A percentile compares a stretch with the other conserved stretches of the same genome.
Conservation (phyloP, 2,329 filamentous ascomycete species). For the Apiospora hydei region DNA sequence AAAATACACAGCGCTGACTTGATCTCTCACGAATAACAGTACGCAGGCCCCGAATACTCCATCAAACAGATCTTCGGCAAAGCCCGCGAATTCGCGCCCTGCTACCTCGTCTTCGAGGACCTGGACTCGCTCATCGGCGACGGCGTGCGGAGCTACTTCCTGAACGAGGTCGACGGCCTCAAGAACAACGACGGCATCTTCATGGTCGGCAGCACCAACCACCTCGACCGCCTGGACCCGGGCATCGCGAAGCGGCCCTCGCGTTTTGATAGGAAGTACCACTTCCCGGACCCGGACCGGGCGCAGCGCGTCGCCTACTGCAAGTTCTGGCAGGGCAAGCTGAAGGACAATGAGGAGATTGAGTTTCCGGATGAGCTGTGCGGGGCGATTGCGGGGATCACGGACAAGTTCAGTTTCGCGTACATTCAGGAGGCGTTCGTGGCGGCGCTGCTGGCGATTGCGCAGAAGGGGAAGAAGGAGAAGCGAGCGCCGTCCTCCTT, state of each 20-base stretch:
- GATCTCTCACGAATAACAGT: conserved; percentile 46
- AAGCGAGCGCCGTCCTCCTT: conserved; percentile 15
- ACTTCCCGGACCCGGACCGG: conserved; percentile 64
- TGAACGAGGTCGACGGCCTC: conserved; percentile 76
- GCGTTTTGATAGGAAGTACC: conserved; percentile 72
- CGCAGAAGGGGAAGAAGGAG: conserved; percentile 40
- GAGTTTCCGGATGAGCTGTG: conserved; percentile 68
- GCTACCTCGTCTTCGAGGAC: conserved; percentile 76
- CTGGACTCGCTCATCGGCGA: conserved; percentile 71
- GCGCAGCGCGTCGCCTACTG: conserved; percentile 66
- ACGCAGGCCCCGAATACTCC: conserved; percentile 61
- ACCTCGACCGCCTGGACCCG: conserved; percentile 71
- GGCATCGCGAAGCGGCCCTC: conserved; percentile 71
- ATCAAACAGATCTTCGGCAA: conserved; percentile 63
- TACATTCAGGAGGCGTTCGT: conserved; percentile 76
- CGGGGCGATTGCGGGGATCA: conserved; percentile 66
- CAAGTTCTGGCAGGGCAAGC: conserved; percentile 67
- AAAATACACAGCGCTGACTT: background rate
- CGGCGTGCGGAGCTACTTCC: conserved; percentile 69
- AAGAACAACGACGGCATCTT: conserved; percentile 75
- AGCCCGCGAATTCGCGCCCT: conserved; percentile 69
- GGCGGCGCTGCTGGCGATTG: conserved; percentile 66
- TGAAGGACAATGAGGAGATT: conserved; percentile 62
- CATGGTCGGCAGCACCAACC: conserved; percentile 72
- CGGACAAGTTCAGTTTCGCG: conserved; percentile 71